Evolutionary conservation across 768 basidiomycete genomes (phyloP).

Genomic region (Crassisporium funariophilum): DNA sequence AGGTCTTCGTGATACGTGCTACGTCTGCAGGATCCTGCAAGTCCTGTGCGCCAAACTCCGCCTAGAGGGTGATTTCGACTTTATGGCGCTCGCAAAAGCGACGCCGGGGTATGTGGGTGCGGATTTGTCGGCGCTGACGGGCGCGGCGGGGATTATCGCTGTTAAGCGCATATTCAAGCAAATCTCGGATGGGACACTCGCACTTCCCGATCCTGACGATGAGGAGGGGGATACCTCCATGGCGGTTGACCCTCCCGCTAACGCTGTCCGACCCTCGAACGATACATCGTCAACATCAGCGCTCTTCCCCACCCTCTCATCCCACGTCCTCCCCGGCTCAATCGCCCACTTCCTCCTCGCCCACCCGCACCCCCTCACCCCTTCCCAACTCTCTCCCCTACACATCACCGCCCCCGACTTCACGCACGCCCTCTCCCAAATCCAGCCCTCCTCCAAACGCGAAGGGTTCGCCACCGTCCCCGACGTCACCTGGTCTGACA

Average conservation of each 20-base stretch:
- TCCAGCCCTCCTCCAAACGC: slow-evolving; percentile 95
- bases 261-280: slow-evolving; percentile 14
- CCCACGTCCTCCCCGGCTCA: slow-evolving; percentile 48
- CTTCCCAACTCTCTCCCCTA: slow-evolving; percentile 77
- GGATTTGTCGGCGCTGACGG: slow-evolving; percentile 86
- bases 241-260: slow-evolving; percentile 39
- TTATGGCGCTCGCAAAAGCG: slow-evolving; percentile 79
- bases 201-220: slow-evolving; percentile 46
- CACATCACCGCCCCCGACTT: slow-evolving; percentile 86
- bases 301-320: slow-evolving; percentile 31
- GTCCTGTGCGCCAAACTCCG: slow-evolving; percentile 85
- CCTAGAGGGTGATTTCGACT: slow-evolving; percentile 88
- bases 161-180: slow-evolving; percentile 94
- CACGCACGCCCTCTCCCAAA: slow-evolving; percentile 73
- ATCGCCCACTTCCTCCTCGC: slow-evolving; percentile 89
- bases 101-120: slow-evolving; percentile 99
- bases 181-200: slow-evolving; percentile 65
- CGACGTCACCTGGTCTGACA: slow-evolving; percentile 91
- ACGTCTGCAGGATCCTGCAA: slow-evolving; percentile 71
- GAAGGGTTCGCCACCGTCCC: slow-evolving; percentile 99
- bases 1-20: not conserved
- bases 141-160: slow-evolving; percentile 93
- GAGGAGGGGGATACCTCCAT: slow-evolving; percentile 41
- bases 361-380: slow-evolving; percentile 80
- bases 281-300: slow-evolving; percentile 14